A percentile compares a stretch with the other conserved stretches of the same genome.
Evolutionary conservation across 106 monocot species (phyloP).

Genomic region (Dioscorea dumetorum): DNA sequence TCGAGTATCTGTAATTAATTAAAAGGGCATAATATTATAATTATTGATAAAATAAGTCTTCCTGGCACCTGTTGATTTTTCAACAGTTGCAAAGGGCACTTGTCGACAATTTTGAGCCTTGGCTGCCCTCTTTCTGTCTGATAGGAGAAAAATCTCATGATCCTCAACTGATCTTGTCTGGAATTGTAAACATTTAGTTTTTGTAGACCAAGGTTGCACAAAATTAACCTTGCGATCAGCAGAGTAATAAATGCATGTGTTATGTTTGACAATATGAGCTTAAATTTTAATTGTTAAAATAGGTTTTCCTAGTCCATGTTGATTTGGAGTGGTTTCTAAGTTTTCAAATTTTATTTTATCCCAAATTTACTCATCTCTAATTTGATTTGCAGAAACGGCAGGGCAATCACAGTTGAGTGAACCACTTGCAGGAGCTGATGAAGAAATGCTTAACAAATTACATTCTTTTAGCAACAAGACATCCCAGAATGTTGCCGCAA

Average conservation of each 20-base stretch:
- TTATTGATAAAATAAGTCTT: no score
- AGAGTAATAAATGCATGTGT: no score
- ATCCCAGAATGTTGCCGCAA: conserved; percentile 29
- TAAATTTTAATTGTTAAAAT: not conserved
- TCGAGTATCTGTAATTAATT: no score
- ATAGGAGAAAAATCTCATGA: no score
- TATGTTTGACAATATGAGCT: not conserved
- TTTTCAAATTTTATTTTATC: not conserved
- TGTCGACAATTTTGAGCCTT: no score
- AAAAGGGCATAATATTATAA: no score
- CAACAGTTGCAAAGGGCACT: no score
- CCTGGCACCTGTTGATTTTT: no score
- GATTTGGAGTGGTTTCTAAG: not conserved
- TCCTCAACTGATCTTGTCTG: no score
- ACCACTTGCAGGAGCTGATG: conserved; percentile 25
- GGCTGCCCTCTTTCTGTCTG: no score
- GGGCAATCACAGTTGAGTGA: conserved; percentile 1
- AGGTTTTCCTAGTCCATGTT: not conserved
- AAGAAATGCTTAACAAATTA: conserved; percentile 34
- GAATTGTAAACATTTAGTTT: no score
- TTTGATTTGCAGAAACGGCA: conserved; percentile 3
- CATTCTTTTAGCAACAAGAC: conserved; percentile 29
- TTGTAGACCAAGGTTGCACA: no score
- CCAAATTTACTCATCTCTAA: not conserved
- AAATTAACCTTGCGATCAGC: not conserved